Conservation (phyloP, 73 alveolate genomes). For the Breviolum minutum region DNA sequence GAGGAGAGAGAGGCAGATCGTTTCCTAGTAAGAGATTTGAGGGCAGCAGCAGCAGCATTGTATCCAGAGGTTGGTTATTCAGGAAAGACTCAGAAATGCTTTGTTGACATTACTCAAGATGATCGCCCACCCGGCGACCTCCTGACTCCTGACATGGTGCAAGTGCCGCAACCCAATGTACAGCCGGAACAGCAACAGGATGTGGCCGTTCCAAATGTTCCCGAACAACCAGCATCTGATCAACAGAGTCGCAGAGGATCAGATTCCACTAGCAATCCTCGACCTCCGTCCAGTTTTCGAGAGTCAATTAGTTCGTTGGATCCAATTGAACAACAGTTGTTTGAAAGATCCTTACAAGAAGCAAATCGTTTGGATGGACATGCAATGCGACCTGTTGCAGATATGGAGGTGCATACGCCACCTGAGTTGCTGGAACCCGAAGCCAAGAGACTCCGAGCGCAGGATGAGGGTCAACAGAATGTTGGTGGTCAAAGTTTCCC, state of each 20-base stretch:
- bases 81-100: not conserved
- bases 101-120: not conserved
- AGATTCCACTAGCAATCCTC: not conserved
- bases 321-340: not conserved
- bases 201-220: not conserved
- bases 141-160: not conserved
- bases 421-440: not conserved
- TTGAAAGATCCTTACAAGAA: not conserved
- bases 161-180: not conserved
- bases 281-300: not conserved
- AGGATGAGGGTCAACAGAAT: not conserved
- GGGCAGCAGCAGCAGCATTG: not conserved
- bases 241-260: not conserved
- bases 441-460: not conserved
- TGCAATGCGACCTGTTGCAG: not conserved
- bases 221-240: too few relatives aligned
- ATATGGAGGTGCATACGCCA: not conserved
- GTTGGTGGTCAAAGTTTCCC: not conserved
- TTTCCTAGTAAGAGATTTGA: not conserved
- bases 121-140: not conserved
- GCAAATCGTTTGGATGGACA: not conserved
- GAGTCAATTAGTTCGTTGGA: not conserved
- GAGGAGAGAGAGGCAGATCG: not conserved
- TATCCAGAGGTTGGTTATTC: not conserved
- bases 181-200: too few relatives aligned